Percentiles rank a stretch among this genome's conserved stretches.
Evolutionary conservation across 2,329 filamentous ascomycete species (phyloP).

Genomic region (Colletotrichum chrysophilum): DNA sequence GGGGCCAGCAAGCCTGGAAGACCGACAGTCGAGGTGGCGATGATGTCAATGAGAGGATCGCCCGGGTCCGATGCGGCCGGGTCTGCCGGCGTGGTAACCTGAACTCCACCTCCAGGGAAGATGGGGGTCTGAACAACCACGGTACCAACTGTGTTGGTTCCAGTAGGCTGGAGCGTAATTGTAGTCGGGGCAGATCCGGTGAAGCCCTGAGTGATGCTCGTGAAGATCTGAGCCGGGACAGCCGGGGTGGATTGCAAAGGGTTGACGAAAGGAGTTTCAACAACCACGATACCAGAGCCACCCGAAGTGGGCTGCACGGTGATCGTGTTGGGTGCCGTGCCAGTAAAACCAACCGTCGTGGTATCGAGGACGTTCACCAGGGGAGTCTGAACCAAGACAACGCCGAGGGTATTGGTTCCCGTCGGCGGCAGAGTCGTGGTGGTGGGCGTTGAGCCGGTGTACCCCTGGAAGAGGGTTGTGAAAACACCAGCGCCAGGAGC

Average conservation of each 20-base stretch:
- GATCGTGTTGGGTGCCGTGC: not conserved
- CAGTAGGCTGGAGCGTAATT: constrained; percentile 1
- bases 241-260: not conserved
- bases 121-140: constrained; percentile 16
- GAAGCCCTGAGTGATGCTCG: constrained; percentile 1
- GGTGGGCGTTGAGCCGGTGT: not conserved
- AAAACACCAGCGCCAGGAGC: not conserved
- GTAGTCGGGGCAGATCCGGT: not conserved
- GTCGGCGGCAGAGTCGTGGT: constrained; percentile 8
- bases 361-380: not conserved
- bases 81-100: not conserved
- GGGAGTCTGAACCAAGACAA: constrained; percentile 13
- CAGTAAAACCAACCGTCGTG: constrained; percentile 5
- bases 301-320: constrained; percentile 10
- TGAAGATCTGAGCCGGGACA: not conserved
- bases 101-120: not conserved
- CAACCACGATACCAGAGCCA: constrained; percentile 13
- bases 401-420: not conserved
- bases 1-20: not conserved
- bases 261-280: constrained; percentile 5
- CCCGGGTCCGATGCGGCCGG: not conserved
- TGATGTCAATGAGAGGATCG: not conserved
- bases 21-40: not conserved
- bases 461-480: constrained; percentile 8
- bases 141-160: not conserved